Percentiles rank a stretch among this genome's conserved stretches.
phyloP scores from a whole-genome alignment of 2,329 filamentous ascomycete species.

The Pezicula rhizophila region DNA sequence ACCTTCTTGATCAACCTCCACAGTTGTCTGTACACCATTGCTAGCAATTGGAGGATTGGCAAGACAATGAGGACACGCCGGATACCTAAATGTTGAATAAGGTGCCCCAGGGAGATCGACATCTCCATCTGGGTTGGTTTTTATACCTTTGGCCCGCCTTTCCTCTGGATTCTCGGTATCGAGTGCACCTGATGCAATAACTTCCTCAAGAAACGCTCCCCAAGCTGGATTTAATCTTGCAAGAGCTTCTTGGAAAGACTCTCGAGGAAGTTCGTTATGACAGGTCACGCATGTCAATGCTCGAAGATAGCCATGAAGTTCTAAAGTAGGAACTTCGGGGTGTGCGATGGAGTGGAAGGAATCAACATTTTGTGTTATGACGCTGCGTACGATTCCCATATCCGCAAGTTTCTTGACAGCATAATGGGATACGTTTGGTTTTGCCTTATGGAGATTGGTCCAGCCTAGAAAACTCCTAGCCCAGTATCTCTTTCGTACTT shows the following conservation, averaged over 20 bases:
- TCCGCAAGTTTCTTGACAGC: slow-evolving; percentile 67
- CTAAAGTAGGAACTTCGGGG: slow-evolving; percentile 66
- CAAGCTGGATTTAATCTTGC: slow-evolving; percentile 79
- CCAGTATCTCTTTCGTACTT: slow-evolving; percentile 90
- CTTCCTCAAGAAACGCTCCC: slow-evolving; percentile 68
- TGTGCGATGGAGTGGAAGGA: slow-evolving; percentile 82
- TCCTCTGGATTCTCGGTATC: slow-evolving; percentile 71
- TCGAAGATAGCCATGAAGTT: slow-evolving; percentile 87
- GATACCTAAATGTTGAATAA: slow-evolving; percentile 87
- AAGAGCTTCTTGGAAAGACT: slow-evolving; percentile 70
- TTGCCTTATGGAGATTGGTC: slow-evolving; percentile 72
- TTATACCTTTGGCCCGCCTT: slow-evolving; percentile 62
- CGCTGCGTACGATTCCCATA: slow-evolving; percentile 65
- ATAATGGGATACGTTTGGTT: slow-evolving; percentile 72
- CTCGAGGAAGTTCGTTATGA: slow-evolving; percentile 61
- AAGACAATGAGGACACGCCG: slow-evolving; percentile 78
- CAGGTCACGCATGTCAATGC: slow-evolving; percentile 78
- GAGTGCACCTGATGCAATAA: slow-evolving; percentile 68
- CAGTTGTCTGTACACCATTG: slow-evolving; percentile 48
- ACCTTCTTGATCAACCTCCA: slow-evolving; percentile 73
- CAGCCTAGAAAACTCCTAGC: slow-evolving; percentile 90
- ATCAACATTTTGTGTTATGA: slow-evolving; percentile 96
- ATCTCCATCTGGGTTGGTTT: slow-evolving; percentile 89
- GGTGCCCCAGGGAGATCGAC: slow-evolving; percentile 83
- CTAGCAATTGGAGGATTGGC: slow-evolving; percentile 49